Conservation (phyloP, 345 rosid genomes). For the Acer campestre region DNA sequence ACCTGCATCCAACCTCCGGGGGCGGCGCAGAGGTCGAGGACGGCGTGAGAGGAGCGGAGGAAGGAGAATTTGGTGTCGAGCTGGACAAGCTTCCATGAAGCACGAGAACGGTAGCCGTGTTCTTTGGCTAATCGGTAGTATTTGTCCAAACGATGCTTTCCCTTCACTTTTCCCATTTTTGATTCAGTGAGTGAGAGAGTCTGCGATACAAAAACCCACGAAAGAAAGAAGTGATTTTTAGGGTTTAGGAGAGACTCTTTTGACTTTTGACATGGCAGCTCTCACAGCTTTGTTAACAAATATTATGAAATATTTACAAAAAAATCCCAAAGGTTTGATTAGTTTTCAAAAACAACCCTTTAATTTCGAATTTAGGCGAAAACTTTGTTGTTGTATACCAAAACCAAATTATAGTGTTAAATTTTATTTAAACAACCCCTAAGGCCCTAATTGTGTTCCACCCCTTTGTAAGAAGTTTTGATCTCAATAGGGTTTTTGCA, state of each 20-base stretch:
- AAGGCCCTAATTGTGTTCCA: no score
- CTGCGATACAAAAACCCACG: not conserved
- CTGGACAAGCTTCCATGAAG: constrained; percentile 87
- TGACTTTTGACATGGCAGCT: no score
- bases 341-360: no score
- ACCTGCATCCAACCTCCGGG: constrained; percentile 99
- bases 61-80: constrained; percentile 70
- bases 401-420: no score
- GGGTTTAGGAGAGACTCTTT: constrained; percentile 3
- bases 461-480: no score
- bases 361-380: no score
- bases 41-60: constrained; percentile 65
- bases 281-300: no score
- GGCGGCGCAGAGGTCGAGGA: constrained; percentile 96
- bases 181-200: not conserved
- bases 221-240: not conserved
- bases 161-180: constrained; percentile 76
- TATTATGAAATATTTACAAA: no score
- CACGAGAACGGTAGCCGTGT: constrained; percentile 93
- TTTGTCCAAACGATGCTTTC: constrained; percentile 83
- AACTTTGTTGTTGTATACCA: no score
- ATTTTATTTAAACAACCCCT: no score
- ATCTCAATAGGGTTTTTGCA: no score
- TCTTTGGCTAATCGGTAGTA: constrained; percentile 82
- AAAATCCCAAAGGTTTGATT: no score